A percentile compares a stretch with the other conserved stretches of the same genome.
Conservation (phyloP, 2,329 filamentous ascomycete species). For the Paecilomyces sp. region DNA sequence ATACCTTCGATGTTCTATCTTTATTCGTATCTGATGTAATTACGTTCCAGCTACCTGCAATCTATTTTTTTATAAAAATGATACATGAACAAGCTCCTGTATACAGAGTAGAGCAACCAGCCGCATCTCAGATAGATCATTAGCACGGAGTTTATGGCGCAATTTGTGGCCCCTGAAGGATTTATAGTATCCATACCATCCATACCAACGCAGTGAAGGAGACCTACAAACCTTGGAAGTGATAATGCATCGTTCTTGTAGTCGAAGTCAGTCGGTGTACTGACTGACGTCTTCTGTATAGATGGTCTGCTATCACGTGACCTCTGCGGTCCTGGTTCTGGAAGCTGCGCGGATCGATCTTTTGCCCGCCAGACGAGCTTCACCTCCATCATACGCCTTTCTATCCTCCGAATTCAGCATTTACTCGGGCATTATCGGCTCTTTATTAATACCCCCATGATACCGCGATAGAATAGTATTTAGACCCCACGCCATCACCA, state of each 20-base stretch:
- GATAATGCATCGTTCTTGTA: not conserved
- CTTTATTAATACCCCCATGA: not conserved
- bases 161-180: not conserved
- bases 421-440: not conserved
- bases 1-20: not conserved
- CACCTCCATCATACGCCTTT: not conserved
- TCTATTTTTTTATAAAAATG: not conserved
- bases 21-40: not conserved
- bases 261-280: not conserved
- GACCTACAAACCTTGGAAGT: not conserved
- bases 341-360: not conserved
- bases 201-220: not conserved
- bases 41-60: not conserved
- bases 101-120: not conserved
- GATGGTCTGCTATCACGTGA: not conserved
- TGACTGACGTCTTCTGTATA: not conserved
- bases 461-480: not conserved
- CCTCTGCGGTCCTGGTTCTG: not conserved
- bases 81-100: too few species aligned
- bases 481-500: slow-evolving; percentile 35
- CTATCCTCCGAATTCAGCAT: not conserved
- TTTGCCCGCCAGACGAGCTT: not conserved
- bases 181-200: not conserved
- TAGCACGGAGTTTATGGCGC: not conserved
- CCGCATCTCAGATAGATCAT: not conserved